phyloP scores from a whole-genome alignment of 75 land plant genomes.

The Selaginella tamariscina region DNA sequence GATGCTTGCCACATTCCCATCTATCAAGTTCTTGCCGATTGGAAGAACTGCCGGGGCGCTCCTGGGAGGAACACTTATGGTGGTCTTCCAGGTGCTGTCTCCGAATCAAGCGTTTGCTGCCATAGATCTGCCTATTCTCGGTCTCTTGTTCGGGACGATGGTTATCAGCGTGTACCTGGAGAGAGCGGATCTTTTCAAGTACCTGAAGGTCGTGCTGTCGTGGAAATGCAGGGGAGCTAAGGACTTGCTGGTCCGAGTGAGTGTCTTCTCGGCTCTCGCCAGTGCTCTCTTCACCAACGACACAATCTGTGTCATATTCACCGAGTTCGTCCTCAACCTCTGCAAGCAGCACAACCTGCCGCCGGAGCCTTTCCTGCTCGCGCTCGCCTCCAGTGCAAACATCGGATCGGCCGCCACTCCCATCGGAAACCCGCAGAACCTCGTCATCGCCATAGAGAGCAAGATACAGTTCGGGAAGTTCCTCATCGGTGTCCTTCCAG shows the following conservation, averaged over 20 bases:
- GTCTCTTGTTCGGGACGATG: constrained; percentile 11
- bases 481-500: constrained; percentile 25
- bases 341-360: constrained; percentile 20
- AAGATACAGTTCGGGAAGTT: constrained; percentile 23
- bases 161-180: constrained; percentile 19
- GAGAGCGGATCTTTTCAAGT: constrained; percentile 22
- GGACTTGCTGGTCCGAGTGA: constrained; percentile 23
- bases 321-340: constrained; percentile 26
- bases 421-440: constrained; percentile 30
- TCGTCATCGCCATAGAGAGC: constrained; percentile 27
- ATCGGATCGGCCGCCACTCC: constrained; percentile 32
- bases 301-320: constrained; percentile 23
- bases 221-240: constrained; percentile 23
- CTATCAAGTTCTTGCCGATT: constrained; percentile 19
- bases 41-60: constrained; percentile 28
- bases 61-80: constrained; percentile 25
- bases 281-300: constrained; percentile 31
- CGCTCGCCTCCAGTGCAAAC: constrained; percentile 27
- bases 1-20: constrained; percentile 24
- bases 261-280: constrained; percentile 17
- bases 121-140: constrained; percentile 12
- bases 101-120: constrained; percentile 17
- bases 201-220: constrained; percentile 16
- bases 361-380: constrained; percentile 26
- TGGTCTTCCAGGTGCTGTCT: constrained; percentile 19